Evolutionary conservation across 495 filamentous ascomycete genomes (phyloP).

Genomic region (Acidomyces sp.): DNA sequence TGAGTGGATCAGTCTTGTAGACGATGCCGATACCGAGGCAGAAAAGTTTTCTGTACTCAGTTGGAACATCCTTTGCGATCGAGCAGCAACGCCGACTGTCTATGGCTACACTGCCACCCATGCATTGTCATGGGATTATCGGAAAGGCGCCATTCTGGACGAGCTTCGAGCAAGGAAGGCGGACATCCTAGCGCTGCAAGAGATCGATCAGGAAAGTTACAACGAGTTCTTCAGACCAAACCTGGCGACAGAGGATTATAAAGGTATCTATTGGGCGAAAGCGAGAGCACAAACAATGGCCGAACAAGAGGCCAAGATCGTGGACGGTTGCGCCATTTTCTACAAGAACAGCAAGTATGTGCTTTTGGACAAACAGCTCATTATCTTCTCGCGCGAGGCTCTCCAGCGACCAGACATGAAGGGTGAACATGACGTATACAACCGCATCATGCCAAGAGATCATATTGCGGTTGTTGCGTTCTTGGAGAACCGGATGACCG

Average conservation of each 20-base stretch:
- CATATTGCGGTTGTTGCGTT: slow-evolving; percentile 85
- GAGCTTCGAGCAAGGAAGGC: slow-evolving; percentile 70
- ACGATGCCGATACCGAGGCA: slow-evolving; percentile 35
- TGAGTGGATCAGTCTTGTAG: slow-evolving; percentile 50
- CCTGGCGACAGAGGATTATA: slow-evolving; percentile 74
- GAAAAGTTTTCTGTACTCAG: slow-evolving; percentile 60
- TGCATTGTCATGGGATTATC: slow-evolving; percentile 72
- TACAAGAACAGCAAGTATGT: slow-evolving; percentile 78
- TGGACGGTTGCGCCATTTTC: slow-evolving; percentile 94
- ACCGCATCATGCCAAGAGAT: slow-evolving; percentile 93
- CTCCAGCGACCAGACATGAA: slow-evolving; percentile 93
- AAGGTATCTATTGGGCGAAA: slow-evolving; percentile 81
- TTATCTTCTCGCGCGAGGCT: slow-evolving; percentile 83
- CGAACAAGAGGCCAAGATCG: slow-evolving; percentile 67
- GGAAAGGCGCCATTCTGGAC: slow-evolving; percentile 62
- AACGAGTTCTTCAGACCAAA: slow-evolving; percentile 75
- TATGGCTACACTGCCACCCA: slow-evolving; percentile 80
- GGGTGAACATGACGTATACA: slow-evolving; percentile 88
- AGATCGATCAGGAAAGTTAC: slow-evolving; percentile 80
- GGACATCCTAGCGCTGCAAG: slow-evolving; percentile 85
- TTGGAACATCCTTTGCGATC: slow-evolving; percentile 91
- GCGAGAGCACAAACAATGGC: slow-evolving; percentile 79
- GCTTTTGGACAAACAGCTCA: slow-evolving; percentile 77
- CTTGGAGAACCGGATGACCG: slow-evolving; percentile 78
- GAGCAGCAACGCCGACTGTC: slow-evolving; percentile 64